Percentiles rank a stretch among this genome's conserved stretches.
Evolutionary conservation across 768 basidiomycete species (phyloP).

Genomic region (Strobilomyces dryophilus): DNA sequence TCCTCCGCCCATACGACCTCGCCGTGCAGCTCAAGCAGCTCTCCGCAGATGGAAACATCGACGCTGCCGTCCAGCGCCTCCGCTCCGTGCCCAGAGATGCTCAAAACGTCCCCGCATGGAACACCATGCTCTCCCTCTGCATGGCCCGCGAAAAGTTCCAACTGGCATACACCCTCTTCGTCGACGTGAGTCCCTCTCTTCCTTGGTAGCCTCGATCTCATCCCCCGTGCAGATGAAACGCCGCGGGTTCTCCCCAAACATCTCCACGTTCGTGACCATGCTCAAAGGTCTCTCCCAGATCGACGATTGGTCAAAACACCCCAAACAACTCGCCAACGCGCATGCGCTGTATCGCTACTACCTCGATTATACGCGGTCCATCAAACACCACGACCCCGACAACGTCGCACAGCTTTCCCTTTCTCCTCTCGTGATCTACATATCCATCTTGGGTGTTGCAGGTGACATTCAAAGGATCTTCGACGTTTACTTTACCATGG

Average conservation of each 20-base stretch:
- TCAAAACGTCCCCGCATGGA: conserved; percentile 76
- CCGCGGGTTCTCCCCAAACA: conserved; percentile 67
- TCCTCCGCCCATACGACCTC: conserved; percentile 62
- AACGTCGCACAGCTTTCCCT: conserved; percentile 45
- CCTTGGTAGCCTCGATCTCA: conserved; percentile 13
- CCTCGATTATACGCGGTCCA: conserved; percentile 43
- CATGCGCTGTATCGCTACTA: conserved; percentile 59
- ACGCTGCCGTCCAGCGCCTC: conserved; percentile 63
- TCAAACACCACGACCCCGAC: conserved; percentile 45
- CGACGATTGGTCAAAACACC: conserved; percentile 52
- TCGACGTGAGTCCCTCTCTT: conserved; percentile 49
- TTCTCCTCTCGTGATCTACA: conserved; percentile 53
- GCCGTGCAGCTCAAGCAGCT: conserved; percentile 55
- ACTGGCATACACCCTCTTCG: conserved; percentile 60
- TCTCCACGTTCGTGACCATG: conserved; percentile 66
- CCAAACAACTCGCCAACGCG: conserved; percentile 60
- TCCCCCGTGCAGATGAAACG: conserved; percentile 67
- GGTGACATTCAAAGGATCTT: conserved; percentile 63
- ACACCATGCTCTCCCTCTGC: conserved; percentile 66
- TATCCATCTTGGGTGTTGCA: conserved; percentile 60
- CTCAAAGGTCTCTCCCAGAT: conserved; percentile 61
- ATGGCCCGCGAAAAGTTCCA: conserved; percentile 54
- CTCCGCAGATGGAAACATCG: conserved; percentile 50
- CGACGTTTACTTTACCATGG: conserved; percentile 69
- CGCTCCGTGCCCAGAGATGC: conserved; percentile 67